Base-by-base conservation (phyloP, 2,329 filamentous ascomycete genomes). In the Aspergillus niger region DNA sequence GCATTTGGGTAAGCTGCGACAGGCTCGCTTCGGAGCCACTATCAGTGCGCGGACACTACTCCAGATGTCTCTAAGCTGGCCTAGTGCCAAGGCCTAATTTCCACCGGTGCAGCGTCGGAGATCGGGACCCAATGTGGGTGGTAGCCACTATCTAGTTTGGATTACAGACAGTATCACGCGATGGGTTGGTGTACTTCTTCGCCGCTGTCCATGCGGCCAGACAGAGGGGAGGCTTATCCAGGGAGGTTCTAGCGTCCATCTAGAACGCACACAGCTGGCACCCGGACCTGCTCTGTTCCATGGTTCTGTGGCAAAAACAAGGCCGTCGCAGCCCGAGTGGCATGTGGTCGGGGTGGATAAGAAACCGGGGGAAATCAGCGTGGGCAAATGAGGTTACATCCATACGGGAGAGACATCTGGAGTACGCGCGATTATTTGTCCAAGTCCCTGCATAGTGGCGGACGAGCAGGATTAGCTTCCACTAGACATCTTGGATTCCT, bases 171-270 rank as follows among this genome's bases (percentile, higher is more conserved):
- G 32, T 32, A 43, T 30, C 43, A 17, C 30, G 15, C n/a, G 11
- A 32, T 36, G 43, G 36, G 47, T 41, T 17, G 22, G 17, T 32
- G 13, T 8, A 48, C 13, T 20, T 41, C 22, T 20, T 50, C 20
- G 41, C 41, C 41, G 17, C 47, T 49, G 47, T n/a, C n/a, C 20
- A 22, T 44, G 41, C 26, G 54, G 22, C n/a, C 43, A 22, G 6
- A 4, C n/a, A 28, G n/a, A 41, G 38, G 38, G 48, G 43, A 6
- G 30, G 22, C 47, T 22, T 44, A n/a, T 39, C 22, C 48, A 17
- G 5, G 50, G 7, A 44, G 26, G 39, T 53, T 58, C 56, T 58
- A 58, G 56, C 49, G 56, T 32, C 47, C 49, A 24, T 53, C 56
- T 53, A 44, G 56, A 53, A 58, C 47, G 17, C n/a, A 8, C 39